Evolutionary conservation across 257 asterid species (phyloP).

Genomic region (Ilex asprella): DNA sequence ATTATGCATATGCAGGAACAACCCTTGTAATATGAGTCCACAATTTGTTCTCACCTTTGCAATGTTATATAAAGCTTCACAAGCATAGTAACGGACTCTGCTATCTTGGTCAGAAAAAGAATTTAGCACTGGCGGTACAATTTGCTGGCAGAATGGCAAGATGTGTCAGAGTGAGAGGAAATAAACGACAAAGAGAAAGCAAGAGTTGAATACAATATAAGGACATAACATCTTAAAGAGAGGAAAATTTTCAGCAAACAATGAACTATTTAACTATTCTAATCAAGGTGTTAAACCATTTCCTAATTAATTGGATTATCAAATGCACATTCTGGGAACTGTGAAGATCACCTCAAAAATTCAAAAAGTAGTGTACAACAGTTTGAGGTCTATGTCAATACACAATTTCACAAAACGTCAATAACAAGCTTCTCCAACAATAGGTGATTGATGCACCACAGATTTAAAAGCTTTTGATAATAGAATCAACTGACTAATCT

Average conservation of each 20-base stretch:
- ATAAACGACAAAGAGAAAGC: conserved; percentile 18
- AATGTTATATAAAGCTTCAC: conserved; percentile 96
- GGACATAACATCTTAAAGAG: not conserved
- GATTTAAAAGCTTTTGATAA: too few species aligned
- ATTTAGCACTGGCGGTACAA: conserved; percentile 90
- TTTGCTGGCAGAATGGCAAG: conserved; percentile 56
- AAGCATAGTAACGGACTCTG: conserved; percentile 97
- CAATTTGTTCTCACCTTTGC: conserved; percentile 65
- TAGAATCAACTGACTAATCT: too few species aligned
- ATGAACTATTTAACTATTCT: too few species aligned
- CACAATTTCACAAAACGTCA: too few species aligned
- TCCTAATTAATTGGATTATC: too few species aligned
- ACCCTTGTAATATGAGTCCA: conserved; percentile 4
- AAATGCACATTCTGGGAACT: too few species aligned
- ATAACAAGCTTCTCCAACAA: too few species aligned
- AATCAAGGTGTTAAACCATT: too few species aligned
- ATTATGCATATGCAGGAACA: conserved; percentile 6
- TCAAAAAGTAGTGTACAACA: too few species aligned
- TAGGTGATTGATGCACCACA: too few species aligned
- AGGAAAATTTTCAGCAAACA: not conserved
- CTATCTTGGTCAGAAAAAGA: conserved; percentile 96
- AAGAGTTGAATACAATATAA: not conserved
- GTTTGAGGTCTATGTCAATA: too few species aligned
- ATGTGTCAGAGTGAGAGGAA: conserved; percentile 6
- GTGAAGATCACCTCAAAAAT: too few species aligned